Percentiles rank a stretch among this genome's conserved stretches.
These are phyloP conservation scores for Colletotrichum ledebouriae DNA, from an alignment of 2,329 filamentous ascomycete species.

Conservation along the genomic window DNA sequence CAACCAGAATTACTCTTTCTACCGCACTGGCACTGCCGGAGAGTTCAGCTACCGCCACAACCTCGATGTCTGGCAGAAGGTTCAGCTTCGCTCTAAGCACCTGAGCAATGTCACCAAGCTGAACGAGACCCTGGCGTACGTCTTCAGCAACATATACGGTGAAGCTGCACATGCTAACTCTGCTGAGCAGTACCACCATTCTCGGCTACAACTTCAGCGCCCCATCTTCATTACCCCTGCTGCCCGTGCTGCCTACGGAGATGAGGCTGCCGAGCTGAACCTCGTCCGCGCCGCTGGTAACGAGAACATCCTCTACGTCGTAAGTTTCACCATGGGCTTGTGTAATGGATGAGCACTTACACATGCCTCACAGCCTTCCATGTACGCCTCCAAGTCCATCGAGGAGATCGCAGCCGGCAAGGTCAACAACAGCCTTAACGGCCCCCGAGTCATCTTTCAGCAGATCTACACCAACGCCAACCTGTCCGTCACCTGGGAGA, in stretches of 20 bases:
- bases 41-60: slow-evolving; percentile 67
- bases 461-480: slow-evolving; percentile 49
- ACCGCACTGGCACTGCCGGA: slow-evolving; percentile 62
- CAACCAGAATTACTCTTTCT: slow-evolving; percentile 60
- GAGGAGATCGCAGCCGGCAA: slow-evolving; percentile 51
- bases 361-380: slow-evolving; percentile 43
- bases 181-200: slow-evolving; percentile 53
- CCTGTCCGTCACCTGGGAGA: slow-evolving; percentile 50
- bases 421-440: slow-evolving; percentile 45
- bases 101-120: slow-evolving; percentile 54
- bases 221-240: slow-evolving; percentile 64
- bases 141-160: background rate
- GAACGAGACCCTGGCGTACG: slow-evolving; percentile 52
- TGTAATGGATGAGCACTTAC: background rate
- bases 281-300: slow-evolving; percentile 60
- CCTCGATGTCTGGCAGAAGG: slow-evolving; percentile 62
- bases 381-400: slow-evolving; percentile 52
- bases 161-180: background rate
- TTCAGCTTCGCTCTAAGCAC: slow-evolving; percentile 58
- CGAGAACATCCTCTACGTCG: slow-evolving; percentile 61
- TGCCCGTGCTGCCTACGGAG: slow-evolving; percentile 58
- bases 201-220: slow-evolving; percentile 61
- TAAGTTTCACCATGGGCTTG: slow-evolving; percentile 25
- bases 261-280: slow-evolving; percentile 61
- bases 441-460: slow-evolving; percentile 51